phyloP scores from a whole-genome alignment of 768 basidiomycete genomes.

The Tylopilus vinaceipallidus region DNA sequence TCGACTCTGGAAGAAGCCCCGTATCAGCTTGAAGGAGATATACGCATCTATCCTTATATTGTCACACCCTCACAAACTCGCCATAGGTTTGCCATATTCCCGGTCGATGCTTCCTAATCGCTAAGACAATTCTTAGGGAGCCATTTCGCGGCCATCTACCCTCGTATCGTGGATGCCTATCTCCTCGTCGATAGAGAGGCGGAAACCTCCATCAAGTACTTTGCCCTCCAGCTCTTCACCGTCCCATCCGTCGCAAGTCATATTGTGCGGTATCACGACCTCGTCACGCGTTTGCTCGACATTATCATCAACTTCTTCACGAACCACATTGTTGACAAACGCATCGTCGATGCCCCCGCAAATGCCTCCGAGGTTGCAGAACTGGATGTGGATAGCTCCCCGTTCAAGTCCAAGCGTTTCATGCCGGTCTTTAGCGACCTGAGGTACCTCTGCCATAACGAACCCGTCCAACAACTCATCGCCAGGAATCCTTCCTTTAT shows the following conservation, averaged over 20 bases:
- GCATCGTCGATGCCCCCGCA: conserved; percentile 42
- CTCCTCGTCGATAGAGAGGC: conserved; percentile 91
- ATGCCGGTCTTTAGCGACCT: conserved; percentile 94
- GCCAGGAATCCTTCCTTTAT: conserved; percentile 66
- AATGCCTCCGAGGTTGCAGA: conserved; percentile 24
- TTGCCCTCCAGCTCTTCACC: conserved; percentile 90
- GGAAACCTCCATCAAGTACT: conserved; percentile 93
- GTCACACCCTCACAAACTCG: conserved; percentile 70
- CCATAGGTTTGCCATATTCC: conserved; percentile 54
- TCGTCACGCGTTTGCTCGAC: conserved; percentile 73
- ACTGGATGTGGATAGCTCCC: conserved; percentile 79
- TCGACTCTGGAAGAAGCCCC: conserved; percentile 80
- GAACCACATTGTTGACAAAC: conserved; percentile 77
- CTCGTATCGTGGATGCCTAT: conserved; percentile 85
- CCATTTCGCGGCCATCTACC: conserved; percentile 83
- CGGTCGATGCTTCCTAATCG: neutral
- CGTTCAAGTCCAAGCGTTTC: conserved; percentile 94
- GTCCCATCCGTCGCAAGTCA: conserved; percentile 82
- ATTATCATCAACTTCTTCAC: conserved; percentile 93
- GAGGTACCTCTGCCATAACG: conserved; percentile 78
- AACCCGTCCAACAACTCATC: conserved; percentile 77
- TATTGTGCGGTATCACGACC: conserved; percentile 68
- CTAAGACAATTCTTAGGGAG: conserved; percentile 50
- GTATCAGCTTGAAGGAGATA: conserved; percentile 78
- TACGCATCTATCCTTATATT: conserved; percentile 74